Conservation (phyloP, 2,329 filamentous ascomycete species). For the Cladosporium sp. region DNA sequence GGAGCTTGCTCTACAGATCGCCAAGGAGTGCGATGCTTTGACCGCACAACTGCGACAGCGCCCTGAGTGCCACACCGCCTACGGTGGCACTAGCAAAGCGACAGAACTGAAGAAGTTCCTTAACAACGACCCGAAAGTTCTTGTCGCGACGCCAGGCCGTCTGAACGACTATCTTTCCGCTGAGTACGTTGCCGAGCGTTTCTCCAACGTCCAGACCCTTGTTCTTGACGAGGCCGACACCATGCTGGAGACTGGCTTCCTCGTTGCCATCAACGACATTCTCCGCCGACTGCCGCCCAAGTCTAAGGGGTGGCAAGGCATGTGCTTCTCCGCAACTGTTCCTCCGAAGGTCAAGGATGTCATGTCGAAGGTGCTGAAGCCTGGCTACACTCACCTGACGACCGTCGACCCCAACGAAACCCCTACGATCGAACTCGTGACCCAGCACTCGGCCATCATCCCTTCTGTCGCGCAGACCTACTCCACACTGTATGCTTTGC, state of each 20-base stretch:
- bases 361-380: slow-evolving; percentile 41
- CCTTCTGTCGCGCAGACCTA: slow-evolving; percentile 41
- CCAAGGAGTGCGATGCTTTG: slow-evolving; percentile 77
- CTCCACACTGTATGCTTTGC: slow-evolving; percentile 41
- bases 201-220: slow-evolving; percentile 43
- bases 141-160: slow-evolving; percentile 85
- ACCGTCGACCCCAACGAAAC: slow-evolving; percentile 43
- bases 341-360: slow-evolving; percentile 43
- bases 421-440: slow-evolving; percentile 46
- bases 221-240: slow-evolving; percentile 76
- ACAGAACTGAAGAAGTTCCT: slow-evolving; percentile 73
- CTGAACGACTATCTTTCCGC: slow-evolving; percentile 80
- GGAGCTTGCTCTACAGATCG: slow-evolving; percentile 60
- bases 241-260: slow-evolving; percentile 59
- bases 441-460: slow-evolving; percentile 43
- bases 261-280: slow-evolving; percentile 50
- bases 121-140: slow-evolving; percentile 72
- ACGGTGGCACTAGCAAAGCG: slow-evolving; percentile 70
- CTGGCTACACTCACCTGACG: slow-evolving; percentile 39
- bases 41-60: slow-evolving; percentile 74
- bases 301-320: slow-evolving; percentile 45
- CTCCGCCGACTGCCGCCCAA: slow-evolving; percentile 49
- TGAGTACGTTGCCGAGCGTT: slow-evolving; percentile 43
- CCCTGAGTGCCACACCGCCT: slow-evolving; percentile 66
- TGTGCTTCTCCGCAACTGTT: slow-evolving; percentile 47